A percentile compares a stretch with the other conserved stretches of the same genome.
phyloP scores from a whole-genome alignment of 495 filamentous ascomycete species.

The Patellaria atrata region DNA sequence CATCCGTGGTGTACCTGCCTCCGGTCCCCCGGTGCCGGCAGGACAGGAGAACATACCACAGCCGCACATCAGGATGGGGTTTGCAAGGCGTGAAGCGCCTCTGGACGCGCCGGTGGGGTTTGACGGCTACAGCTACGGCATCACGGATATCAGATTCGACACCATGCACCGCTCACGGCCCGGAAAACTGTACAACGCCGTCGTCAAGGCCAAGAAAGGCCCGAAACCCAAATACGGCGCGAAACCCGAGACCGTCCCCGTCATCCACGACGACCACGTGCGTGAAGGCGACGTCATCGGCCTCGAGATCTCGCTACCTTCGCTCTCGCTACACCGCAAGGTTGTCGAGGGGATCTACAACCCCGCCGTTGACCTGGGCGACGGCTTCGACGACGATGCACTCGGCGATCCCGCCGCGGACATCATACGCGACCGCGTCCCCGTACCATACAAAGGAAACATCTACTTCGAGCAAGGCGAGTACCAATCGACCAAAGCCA shows the following conservation, averaged over 20 bases:
- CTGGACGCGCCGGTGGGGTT: constrained; percentile 88
- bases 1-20: constrained; percentile 47
- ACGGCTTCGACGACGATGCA: constrained; percentile 38
- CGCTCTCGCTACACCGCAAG: constrained; percentile 68
- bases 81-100: constrained; percentile 77
- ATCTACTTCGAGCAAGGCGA: constrained; percentile 94
- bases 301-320: constrained; percentile 79
- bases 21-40: constrained; percentile 19
- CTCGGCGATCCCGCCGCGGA: constrained; percentile 37
- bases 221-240: constrained; percentile 22
- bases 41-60: constrained; percentile 16
- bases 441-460: constrained; percentile 82
- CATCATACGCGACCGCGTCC: constrained; percentile 85
- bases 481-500: constrained; percentile 72
- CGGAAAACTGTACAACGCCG: constrained; percentile 59
- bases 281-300: constrained; percentile 88
- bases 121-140: constrained; percentile 90
- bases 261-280: constrained; percentile 26
- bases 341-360: constrained; percentile 81
- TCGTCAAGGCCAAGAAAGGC: constrained; percentile 16
- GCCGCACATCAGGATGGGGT: constrained; percentile 74
- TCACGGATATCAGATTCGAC: constrained; percentile 78
- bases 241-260: constrained; percentile 36
- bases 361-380: constrained; percentile 52
- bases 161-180: constrained; percentile 89